Evolutionary conservation across 768 basidiomycete genomes (phyloP), one percentile per base, ranked within the genome.

Genomic region (Phylloporus rhodoxanthus): DNA sequence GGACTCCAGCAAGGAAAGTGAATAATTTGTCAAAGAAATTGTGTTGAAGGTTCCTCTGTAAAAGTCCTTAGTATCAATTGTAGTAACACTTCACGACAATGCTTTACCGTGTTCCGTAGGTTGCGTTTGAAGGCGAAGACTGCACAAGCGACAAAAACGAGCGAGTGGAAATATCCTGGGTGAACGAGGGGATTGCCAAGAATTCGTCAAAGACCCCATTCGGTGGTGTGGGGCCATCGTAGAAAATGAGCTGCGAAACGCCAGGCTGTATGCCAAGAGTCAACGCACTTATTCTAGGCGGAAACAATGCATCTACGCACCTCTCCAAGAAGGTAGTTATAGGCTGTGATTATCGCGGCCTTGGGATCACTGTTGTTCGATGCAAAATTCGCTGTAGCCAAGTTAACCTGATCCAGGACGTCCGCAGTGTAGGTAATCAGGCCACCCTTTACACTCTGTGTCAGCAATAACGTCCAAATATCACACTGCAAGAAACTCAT

Each of bases 211-310:
- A 52, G n/a, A 55, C 2, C 10, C 55, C 55, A 26, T 25, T 11
- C 19, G 55, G 55, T 21, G 49, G 57, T 19, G 20, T 34, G 13
- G 55, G 79, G 1, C 54, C 75, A 55, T 82, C 76, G 50, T 84
- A 83, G 63, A 83, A 83, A 14, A 82, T 33, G 3, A 75, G 40
- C 19, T 67, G 57, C 41, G 56, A 62, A 33, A 40, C 43, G 20
- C 45, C 19, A 21, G 26, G 51, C 28, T 36, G 9, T n/a, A 11
- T 23, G 2, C 14, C 17, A 28, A n/a, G n/a, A 19, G 34, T 38
- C 19, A 49, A 25, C 10, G 8, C 13, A 9, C 3, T 29, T 13
- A 5, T 4, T 6, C 21, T 21, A 28, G 11, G 5, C n/a, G 8
- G 28, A 19, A 21, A 20, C 10, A 1, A 20, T 26, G 4, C 8